Evolutionary conservation across 225 moss, liverwort and hornwort genomes (phyloP).

Genomic region (Polytrichum commune): DNA sequence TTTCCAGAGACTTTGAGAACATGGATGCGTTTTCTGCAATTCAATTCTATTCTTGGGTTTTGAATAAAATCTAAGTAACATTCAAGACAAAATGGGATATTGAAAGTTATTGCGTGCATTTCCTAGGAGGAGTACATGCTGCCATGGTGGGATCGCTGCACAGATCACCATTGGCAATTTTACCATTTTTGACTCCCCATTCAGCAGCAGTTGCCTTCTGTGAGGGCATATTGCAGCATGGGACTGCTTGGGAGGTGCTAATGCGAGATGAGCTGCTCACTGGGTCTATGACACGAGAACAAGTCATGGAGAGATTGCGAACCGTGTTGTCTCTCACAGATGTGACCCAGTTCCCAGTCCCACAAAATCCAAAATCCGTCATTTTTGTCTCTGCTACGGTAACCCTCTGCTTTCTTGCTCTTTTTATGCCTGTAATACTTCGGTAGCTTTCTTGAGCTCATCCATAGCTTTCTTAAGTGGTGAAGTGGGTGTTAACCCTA

Average conservation of each 20-base stretch:
- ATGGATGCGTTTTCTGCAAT: too few relatives aligned
- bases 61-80: background rate
- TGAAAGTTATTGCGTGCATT: background rate
- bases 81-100: background rate
- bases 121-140: constrained; percentile 93
- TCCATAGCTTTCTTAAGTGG: too few relatives aligned
- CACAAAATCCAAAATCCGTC: constrained; percentile 72
- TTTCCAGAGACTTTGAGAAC: too few relatives aligned
- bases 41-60: background rate
- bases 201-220: constrained; percentile 98
- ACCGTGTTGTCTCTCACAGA: constrained; percentile 87
- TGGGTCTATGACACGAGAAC: constrained; percentile 78
- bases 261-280: constrained; percentile 77
- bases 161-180: constrained; percentile 68
- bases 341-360: constrained; percentile 88
- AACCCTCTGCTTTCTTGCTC: constrained; percentile 1
- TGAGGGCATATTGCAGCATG: constrained; percentile 93
- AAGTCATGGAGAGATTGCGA: constrained; percentile 85
- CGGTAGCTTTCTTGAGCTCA: background rate
- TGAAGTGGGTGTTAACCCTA: too few relatives aligned
- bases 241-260: constrained; percentile 95
- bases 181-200: constrained; percentile 90
- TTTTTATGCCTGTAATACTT: too few relatives aligned
- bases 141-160: constrained; percentile 98
- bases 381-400: constrained; percentile 97